These are phyloP conservation scores for Evansstolkia leycettana DNA, from an alignment of 495 filamentous ascomycete species.

Conservation along the genomic window DNA sequence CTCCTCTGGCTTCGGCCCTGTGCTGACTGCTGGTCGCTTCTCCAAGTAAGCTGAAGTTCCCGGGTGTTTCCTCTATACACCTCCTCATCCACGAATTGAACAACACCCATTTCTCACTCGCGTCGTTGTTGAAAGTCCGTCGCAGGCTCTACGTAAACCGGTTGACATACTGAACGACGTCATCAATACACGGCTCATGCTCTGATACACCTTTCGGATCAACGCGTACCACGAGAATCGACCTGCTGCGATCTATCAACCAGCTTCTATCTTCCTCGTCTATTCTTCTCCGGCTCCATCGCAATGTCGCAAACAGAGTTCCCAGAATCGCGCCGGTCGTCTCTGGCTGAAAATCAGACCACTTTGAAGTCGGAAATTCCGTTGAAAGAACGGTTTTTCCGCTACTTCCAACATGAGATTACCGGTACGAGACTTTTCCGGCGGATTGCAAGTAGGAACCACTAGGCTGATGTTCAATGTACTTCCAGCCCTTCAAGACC, in stretches of 20 bases:
- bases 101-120: no score
- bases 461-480: not conserved
- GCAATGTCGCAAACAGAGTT: constrained; percentile 23
- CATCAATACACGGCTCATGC: constrained; percentile 10
- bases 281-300: constrained; percentile 4
- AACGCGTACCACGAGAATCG: no score
- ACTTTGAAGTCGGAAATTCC: constrained; percentile 29
- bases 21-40: no score
- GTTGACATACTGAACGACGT: constrained; percentile 9
- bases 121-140: no score
- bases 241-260: no score
- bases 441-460: constrained; percentile 6
- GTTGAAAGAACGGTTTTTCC: constrained; percentile 65
- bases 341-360: constrained; percentile 27
- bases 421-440: constrained; percentile 41
- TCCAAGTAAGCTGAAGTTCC: no score
- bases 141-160: not conserved
- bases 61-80: no score
- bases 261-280: not conserved
- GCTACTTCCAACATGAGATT: constrained; percentile 63
- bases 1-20: no score
- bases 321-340: constrained; percentile 20
- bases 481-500: constrained; percentile 44
- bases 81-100: no score
- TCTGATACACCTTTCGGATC: no score